Base-by-base conservation (phyloP, 805 yeast species). In the Candida silvatica region DNA sequence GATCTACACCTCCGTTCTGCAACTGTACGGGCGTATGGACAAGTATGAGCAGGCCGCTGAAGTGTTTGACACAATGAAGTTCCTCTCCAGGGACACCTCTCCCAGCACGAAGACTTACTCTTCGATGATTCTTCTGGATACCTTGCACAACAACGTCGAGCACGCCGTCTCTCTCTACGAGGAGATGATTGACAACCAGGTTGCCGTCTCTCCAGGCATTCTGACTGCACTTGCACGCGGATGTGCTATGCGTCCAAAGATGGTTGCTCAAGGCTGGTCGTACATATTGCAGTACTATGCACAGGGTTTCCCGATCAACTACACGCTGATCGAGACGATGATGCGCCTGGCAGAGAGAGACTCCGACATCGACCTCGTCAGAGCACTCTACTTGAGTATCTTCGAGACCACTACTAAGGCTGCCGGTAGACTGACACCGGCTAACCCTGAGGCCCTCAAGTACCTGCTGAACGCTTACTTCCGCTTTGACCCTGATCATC, bases 51-150 rank as follows among this genome's bases (percentile, higher is more conserved):
- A 80, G 41, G 94, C 95, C 0, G 69, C 71, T 37, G 76, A 76
- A 30, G 62, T 83, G 2, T 92, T 92, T 57, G 86, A 80, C 44
- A 74, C 85, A 41, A 77, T 92, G 87, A 90, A 86, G 51, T 90
- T 84, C 52, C 54, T 80, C 44, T 75, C 92, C 1, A 49, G 64
- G 4, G 61, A 64, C 19, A 74, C 87, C 12, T 68, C 73, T 33
- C 96, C 97, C 0, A 81, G 77, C 32, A 48, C 72, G 0, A 56
- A 59, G 14, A 73, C 87, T 1, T 92, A 87, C 54, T 76, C 79
- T 38, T 71, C 81, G 5, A 73, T 87, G 64, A 71, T 90, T 9
- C 66, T 76, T 8, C 63, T 84, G 6, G 76, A 82, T 42, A 72
- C 78, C 3, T 70, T 71, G 42, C 67, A 73, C 36, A 66, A 72